Base-by-base conservation (phyloP, 805 yeast genomes). In the Clavispora fructus region DNA sequence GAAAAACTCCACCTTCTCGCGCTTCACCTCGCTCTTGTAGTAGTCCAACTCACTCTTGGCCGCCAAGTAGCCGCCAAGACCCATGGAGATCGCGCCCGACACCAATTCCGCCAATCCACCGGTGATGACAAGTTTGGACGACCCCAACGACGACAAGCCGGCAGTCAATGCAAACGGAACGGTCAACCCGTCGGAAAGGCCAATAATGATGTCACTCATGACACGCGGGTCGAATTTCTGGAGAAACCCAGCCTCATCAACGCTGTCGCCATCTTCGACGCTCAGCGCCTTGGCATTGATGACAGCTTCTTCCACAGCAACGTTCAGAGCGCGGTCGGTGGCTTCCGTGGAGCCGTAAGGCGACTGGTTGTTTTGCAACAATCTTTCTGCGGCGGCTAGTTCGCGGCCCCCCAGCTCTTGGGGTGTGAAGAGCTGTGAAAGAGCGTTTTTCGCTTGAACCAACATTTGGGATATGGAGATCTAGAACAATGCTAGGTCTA, bases 121-220 rank as follows among this genome's bases (percentile, higher is more conserved):
- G 26, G 98, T 90, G 50, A 92, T 90, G 43, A 92, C 99, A 52
- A 92, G 77, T 63, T 80, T 85, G 14, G 96, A 73, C 64, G 88
- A 87, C 44, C 99, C 99, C 44, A 92, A 76, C 1, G 95, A 84
- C 1, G 96, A 85, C 46, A 92, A 76, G 41, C 98, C 99, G 0
- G 99, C 98, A 1, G 98, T 94, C 56, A 94, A 77, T 1, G 99
- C 99, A 74, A 92, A 92, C n/a, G 99, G 99, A 35, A 92, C 99
- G 0, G 98, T 92, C 54, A 92, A 77, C 5, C 99, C 99, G 64
- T 92, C 99, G 31, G 94, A 83, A 42, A 92, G 78, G 6, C 99
- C 99, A 60, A 92, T 92, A 55, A 92, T 89, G 46, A 87, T 76
- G 64, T 92, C 98, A 40, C 94, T 83, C 85, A 92, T 87, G 25